Base-by-base conservation (phyloP, 441 rosid species). In the Arabidopsis lyrata region DNA sequence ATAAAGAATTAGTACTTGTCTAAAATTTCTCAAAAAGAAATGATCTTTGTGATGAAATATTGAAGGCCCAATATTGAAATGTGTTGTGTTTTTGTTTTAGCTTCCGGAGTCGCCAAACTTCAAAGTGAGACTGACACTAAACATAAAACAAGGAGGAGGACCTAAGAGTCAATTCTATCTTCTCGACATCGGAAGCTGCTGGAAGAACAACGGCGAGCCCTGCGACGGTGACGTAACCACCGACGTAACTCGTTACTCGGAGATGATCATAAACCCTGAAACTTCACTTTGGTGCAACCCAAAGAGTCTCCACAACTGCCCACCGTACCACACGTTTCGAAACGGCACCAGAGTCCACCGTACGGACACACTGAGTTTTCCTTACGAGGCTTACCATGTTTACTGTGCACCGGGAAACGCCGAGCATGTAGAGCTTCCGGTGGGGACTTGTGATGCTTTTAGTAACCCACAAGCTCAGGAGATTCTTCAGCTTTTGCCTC, bases 401-500 rank as follows among this genome's bases (percentile, higher is more conserved):
- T 86, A 88, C 34, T 88, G 92, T 54, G 87, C 85, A 32, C 92
- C 87, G 3, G 90, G 87, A 20, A 88, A 82, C 63, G 92, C 81
- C 14, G 13, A 62, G 66, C 77, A 83, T 50, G 71, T 80, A 39
- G 82, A 82, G 75, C 34, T 73, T 24, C 85, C 85, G 16, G 83
- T 77, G 9, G 84, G 84, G 77, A 71, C 80, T 18, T 88, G 90
- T 13, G 92, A 88, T 76, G 80, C 92, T 20, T 86, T 79, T 45
- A 86, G 90, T 67, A 88, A 88, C 79, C 92, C 92, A 73, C 88
- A 84, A 70, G 86, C 83, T 49, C 92, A 86, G 29, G 90, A 88
- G 75, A 73, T 88, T 34, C 77, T 88, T 70, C 89, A 88, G 82
- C 62, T 88, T 80, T 65, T 88, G 79, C 87, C 92, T 39, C 92